phyloP scores from a whole-genome alignment of 345 rosid genomes.

The Clausena lansium region DNA sequence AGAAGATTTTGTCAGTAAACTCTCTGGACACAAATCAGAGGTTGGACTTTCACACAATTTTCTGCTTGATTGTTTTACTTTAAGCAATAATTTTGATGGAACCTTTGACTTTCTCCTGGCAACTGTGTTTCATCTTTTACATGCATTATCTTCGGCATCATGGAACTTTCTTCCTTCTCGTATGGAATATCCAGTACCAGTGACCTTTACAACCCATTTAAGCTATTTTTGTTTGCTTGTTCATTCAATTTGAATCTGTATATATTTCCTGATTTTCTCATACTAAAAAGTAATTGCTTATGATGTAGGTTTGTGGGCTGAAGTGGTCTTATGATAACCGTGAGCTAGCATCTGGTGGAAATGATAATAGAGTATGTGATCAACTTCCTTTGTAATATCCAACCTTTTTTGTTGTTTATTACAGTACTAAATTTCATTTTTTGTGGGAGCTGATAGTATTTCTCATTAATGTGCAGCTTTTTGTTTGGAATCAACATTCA shows the following conservation, averaged over 20 bases:
- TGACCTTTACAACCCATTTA: not conserved
- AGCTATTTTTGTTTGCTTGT: not conserved
- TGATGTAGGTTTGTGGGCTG: slow-evolving; percentile 81
- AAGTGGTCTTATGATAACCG: slow-evolving; percentile 99
- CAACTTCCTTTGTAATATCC: not conserved
- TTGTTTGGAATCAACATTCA: slow-evolving; percentile 97
- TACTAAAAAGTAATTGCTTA: slow-evolving; percentile 17
- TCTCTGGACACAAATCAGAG: slow-evolving; percentile 97
- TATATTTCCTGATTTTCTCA: not conserved
- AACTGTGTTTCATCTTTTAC: not conserved
- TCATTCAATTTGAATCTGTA: not conserved
- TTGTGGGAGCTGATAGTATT: slow-evolving; percentile 11
- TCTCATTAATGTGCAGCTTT: slow-evolving; percentile 58
- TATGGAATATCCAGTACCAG: not conserved
- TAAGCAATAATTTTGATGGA: not conserved
- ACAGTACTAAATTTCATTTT: not conserved
- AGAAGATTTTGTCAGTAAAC: slow-evolving; percentile 85
- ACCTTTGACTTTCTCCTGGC: not conserved
- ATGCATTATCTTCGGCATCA: not conserved
- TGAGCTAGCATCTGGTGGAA: slow-evolving; percentile 98
- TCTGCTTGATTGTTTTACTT: slow-evolving; percentile 11
- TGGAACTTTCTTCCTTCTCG: slow-evolving; percentile 8
- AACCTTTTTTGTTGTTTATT: not conserved
- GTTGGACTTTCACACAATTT: slow-evolving; percentile 29
- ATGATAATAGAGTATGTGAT: slow-evolving; percentile 78